phyloP scores from a whole-genome alignment of 495 filamentous ascomycete genomes.

The Articulospora tetracladia region DNA sequence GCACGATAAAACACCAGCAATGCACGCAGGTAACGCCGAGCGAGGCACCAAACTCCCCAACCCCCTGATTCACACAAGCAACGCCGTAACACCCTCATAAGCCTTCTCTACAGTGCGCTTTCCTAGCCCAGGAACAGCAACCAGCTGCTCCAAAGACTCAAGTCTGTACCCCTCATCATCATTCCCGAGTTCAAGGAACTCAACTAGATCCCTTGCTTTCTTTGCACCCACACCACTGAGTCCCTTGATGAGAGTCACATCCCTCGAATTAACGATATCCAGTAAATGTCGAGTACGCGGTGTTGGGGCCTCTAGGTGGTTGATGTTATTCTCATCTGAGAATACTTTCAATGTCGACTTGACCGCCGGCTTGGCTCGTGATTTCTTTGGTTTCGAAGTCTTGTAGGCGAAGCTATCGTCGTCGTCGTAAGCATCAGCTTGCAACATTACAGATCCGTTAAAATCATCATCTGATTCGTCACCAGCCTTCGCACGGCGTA shows the following conservation, averaged over 20 bases:
- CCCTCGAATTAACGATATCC: constrained; percentile 80
- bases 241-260: constrained; percentile 63
- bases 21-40: neutral
- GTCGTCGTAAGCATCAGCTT: constrained; percentile 41
- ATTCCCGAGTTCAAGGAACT: constrained; percentile 46
- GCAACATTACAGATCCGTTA: constrained; percentile 31
- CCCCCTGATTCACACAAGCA: constrained; percentile 18
- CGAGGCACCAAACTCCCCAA: neutral
- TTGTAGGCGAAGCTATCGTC: constrained; percentile 37
- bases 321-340: constrained; percentile 15
- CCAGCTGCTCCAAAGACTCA: constrained; percentile 46
- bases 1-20: neutral
- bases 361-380: constrained; percentile 15
- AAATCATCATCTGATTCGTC: constrained; percentile 26
- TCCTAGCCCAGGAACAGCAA: constrained; percentile 55
- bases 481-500: constrained; percentile 2
- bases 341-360: constrained; percentile 24
- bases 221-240: constrained; percentile 70
- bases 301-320: constrained; percentile 36
- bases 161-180: constrained; percentile 41
- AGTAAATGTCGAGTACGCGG: constrained; percentile 71
- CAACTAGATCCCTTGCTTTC: constrained; percentile 60
- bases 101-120: constrained; percentile 55
- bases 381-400: constrained; percentile 21
- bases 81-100: constrained; percentile 23